Evolutionary conservation across 805 yeast genomes (phyloP).

Genomic region (Kodamaea fukazawae): DNA sequence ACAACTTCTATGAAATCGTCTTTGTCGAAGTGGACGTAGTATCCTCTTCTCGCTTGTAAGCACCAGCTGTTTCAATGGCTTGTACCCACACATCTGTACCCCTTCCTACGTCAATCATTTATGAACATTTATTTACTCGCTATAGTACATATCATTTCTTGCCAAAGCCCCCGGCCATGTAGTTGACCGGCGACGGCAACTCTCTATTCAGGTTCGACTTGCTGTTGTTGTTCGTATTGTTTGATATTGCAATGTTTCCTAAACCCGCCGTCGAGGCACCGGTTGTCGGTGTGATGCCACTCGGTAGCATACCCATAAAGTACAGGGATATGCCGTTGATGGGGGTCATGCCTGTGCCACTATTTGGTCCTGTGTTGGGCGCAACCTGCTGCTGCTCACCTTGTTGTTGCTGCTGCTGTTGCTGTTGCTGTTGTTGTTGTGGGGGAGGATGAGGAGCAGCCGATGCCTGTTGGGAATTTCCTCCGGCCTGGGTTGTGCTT

Average conservation of each 20-base stretch:
- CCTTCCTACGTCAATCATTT: no score
- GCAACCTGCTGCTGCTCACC: slow-evolving; percentile 1
- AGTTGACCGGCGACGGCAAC: slow-evolving; percentile 23
- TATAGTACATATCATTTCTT: slow-evolving; percentile 7
- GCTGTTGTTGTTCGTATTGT: slow-evolving; percentile 9
- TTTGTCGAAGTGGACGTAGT: no score
- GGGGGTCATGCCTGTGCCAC: slow-evolving; percentile 36
- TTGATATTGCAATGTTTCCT: slow-evolving; percentile 10
- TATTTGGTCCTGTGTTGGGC: slow-evolving; percentile 8
- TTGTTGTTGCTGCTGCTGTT: slow-evolving; percentile 10
- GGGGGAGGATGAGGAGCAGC: background rate
- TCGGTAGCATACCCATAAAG: slow-evolving; percentile 34
- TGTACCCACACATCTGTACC: no score
- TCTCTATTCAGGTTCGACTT: slow-evolving; percentile 8
- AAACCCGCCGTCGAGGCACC: slow-evolving; percentile 18
- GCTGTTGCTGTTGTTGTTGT: slow-evolving; percentile 20
- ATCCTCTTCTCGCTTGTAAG: no score
- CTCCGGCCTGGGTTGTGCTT: background rate
- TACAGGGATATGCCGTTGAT: slow-evolving; percentile 34
- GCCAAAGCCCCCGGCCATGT: slow-evolving; percentile 13
- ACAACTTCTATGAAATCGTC: no score
- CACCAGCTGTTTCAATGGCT: no score
- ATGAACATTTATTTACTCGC: no score
- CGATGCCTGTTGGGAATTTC: background rate
- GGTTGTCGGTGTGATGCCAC: slow-evolving; percentile 14